Evolutionary conservation across 345 rosid genomes (phyloP).

Genomic region (Pistacia integerrima): DNA sequence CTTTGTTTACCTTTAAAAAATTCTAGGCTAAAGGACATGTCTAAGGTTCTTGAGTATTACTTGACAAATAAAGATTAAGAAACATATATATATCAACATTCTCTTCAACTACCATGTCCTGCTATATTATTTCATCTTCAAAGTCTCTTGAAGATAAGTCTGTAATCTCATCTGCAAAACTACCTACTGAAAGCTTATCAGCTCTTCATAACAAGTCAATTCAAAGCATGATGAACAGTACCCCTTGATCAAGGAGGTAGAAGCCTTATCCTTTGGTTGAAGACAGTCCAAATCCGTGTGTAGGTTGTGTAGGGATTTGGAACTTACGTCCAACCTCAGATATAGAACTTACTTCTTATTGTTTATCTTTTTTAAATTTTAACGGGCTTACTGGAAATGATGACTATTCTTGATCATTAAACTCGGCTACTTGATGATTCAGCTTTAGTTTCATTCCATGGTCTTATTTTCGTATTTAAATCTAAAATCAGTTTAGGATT

Average conservation of each 20-base stretch:
- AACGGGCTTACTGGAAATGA: not conserved
- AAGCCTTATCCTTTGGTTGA: no score
- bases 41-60: not conserved
- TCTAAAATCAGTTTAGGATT: not conserved
- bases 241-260: no score
- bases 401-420: not conserved
- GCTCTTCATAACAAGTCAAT: no score
- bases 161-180: not conserved
- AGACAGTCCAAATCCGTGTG: not conserved
- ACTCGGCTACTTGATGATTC: not conserved
- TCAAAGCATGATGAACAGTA: no score
- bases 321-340: not conserved
- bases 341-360: not conserved
- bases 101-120: no score
- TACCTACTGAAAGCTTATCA: not conserved
- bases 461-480: not conserved
- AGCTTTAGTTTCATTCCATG: not conserved
- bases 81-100: no score
- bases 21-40: not conserved
- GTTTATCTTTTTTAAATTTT: constrained; percentile 4
- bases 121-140: no score
- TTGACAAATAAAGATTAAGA: not conserved
- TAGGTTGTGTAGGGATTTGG: not conserved
- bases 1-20: not conserved
- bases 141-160: not conserved